A percentile compares a stretch with the other conserved stretches of the same genome.
Conservation (phyloP, 768 basidiomycete species). For the Hebeloma cylindrosporum region DNA sequence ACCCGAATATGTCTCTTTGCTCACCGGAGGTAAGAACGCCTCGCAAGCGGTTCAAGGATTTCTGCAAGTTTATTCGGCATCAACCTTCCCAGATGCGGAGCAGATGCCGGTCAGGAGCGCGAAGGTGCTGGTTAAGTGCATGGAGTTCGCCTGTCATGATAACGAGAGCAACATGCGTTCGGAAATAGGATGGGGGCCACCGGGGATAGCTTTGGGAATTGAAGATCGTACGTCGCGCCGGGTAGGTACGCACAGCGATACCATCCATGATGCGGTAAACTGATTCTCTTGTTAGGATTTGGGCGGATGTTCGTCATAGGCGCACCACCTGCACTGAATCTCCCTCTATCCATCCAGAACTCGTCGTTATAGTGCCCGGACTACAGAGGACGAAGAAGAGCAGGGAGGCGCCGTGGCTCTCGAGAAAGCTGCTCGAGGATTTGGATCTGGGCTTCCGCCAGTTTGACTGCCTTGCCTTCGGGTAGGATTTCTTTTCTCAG, state of each 20-base stretch:
- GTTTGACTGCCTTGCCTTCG: conserved; percentile 47
- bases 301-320: conserved; percentile 34
- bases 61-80: conserved; percentile 46
- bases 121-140: conserved; percentile 50
- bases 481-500: conserved; percentile 34
- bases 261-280: not conserved
- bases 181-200: conserved; percentile 26
- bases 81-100: conserved; percentile 11
- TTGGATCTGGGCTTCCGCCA: conserved; percentile 54
- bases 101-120: conserved; percentile 58
- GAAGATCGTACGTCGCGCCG: conserved; percentile 37
- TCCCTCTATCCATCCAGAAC: conserved; percentile 53
- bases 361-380: conserved; percentile 53
- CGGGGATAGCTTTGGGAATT: conserved; percentile 41
- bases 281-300: conserved; percentile 27
- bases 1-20: conserved; percentile 50
- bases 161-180: conserved; percentile 24
- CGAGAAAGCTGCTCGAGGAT: conserved; percentile 59
- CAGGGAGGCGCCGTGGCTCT: conserved; percentile 54
- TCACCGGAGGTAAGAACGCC: conserved; percentile 11
- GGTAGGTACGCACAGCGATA: conserved; percentile 39
- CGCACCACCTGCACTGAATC: conserved; percentile 39
- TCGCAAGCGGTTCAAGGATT: conserved; percentile 40
- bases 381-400: conserved; percentile 46
- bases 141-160: conserved; percentile 52